Evolutionary conservation across 83 land plant species (phyloP), one percentile per base, ranked within the genome.

Genomic region (Thuja plicata): DNA sequence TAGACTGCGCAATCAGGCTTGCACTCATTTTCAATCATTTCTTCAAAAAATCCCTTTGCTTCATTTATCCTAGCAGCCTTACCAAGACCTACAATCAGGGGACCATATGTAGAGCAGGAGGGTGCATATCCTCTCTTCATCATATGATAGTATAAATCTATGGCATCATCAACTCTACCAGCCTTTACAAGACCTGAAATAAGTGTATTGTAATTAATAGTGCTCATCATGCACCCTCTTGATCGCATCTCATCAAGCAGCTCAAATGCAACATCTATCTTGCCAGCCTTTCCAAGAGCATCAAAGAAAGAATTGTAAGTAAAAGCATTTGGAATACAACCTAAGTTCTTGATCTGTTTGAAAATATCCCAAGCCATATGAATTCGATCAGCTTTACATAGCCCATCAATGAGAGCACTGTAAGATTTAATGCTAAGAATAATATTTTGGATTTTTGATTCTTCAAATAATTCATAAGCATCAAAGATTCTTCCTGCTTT

Each of bases 11-110:
- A 86, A 88, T 94, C 92, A 21, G 97, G 98, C 85, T 90, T 89
- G 92, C 94, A 93, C 66, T 95, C 94, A 90, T 93, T 94, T 5
- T 92, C 94, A 13, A 43, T 30, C 99, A 97, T 97, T 90, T 95
- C 95, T 24, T 87, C 84, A 81, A 94, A 93, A 12, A 96, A 86
- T 15, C 86, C 88, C 87, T 77, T 78, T 34, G 99, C 98, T 71
- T 95, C 95, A 24, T 94, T 95, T 43, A 93, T 87, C 83, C 87
- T 91, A 46, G 94, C 95, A 40, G 86, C 91, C 78, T 93, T 93
- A 32, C 88, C 89, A 57, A 96, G 93, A 11, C 98, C 98, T 78
- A 94, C 95, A 35, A 97, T 87, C 45, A 97, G 90, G 62, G 96
- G 95, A 52, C 96, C 97, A 88, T 96, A 97, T 62, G 99, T 97